Evolutionary conservation across 2,329 filamentous ascomycete genomes (phyloP).

Genomic region (Teratosphaeriaceae sp.): DNA sequence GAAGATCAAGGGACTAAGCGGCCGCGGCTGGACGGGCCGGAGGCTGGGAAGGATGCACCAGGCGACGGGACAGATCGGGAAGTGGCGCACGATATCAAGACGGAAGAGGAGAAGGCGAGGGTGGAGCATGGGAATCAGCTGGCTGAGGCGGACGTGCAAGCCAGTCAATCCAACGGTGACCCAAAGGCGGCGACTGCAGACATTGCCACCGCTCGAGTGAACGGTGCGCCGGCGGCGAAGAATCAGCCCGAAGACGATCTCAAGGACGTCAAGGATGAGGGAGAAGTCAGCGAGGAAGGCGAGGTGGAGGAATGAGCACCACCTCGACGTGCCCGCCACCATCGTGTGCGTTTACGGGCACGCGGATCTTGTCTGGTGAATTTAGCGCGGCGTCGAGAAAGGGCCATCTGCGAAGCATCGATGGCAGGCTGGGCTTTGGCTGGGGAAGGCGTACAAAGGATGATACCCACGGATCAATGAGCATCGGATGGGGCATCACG

Average conservation of each 20-base stretch:
- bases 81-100: slow-evolving; percentile 17
- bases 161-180: no score
- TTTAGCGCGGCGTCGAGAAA: no score
- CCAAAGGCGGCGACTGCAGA: no score
- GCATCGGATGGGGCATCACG: no score
- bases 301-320: slow-evolving; percentile 43
- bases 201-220: background rate
- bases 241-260: background rate
- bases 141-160: slow-evolving; percentile 14
- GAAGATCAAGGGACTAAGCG: slow-evolving; percentile 19
- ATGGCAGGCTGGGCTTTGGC: no score
- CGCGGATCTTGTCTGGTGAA: no score
- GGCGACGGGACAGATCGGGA: slow-evolving; percentile 5
- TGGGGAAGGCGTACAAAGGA: no score
- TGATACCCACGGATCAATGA: no score
- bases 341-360: no score
- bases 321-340: no score
- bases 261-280: slow-evolving; percentile 18
- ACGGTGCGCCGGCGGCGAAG: background rate
- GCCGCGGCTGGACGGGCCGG: slow-evolving; percentile 9
- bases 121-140: slow-evolving; percentile 23
- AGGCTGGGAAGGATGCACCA: background rate
- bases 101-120: slow-evolving; percentile 21
- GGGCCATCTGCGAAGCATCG: no score
- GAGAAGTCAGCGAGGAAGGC: slow-evolving; percentile 39